Base-by-base conservation (phyloP, 2,329 filamentous ascomycete species). In the Arthrocladium fulminans region DNA sequence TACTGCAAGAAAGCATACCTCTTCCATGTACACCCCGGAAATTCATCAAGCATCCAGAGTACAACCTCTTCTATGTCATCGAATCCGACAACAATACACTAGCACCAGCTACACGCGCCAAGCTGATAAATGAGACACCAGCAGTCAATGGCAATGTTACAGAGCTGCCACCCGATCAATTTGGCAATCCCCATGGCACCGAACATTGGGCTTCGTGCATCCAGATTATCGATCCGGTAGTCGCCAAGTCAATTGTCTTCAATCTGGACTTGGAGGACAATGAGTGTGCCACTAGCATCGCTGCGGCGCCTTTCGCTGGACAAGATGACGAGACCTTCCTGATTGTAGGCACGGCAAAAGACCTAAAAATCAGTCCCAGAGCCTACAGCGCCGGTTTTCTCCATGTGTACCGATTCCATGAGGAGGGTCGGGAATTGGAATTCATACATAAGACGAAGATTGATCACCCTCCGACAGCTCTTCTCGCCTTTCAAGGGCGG, bases 361-460 rank as follows among this genome's bases (percentile, higher is more conserved):
- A 98, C 63, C 81, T 97, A 73, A 73, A 83, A 13, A 76, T 89
- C 49, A 86, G 77, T 54, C 88, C 89, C 8, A 78, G 83, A 44
- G 83, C 82, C 45, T 89, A 79, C 56, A 80, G 77, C 1, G 81
- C 81, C 52, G 92, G 90, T 0, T 95, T 84, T 57, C 86, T 98
- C 29, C 87, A 96, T 60, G 85, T 97, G 22, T 98, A 96, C 66
- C 81, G 88, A 35, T 87, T 98, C 65, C 79, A 84, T 45, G 84
- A 94, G 42, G 81, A 88, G 53, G 94, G 94, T n/a, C 81, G 81
- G 48, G 81, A 88, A 59, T 76, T 98, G 13, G 86, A 96, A 61
- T 92, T 97, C 50, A 89, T 96, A 54, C 92, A 98, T 69, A 96
- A 96, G 67, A 98, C 94, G 0, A 88, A 88, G 60, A 78, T 96